Evolutionary conservation across 208 protist species (phyloP).

Genomic region (Acanthamoeba castellanii): DNA sequence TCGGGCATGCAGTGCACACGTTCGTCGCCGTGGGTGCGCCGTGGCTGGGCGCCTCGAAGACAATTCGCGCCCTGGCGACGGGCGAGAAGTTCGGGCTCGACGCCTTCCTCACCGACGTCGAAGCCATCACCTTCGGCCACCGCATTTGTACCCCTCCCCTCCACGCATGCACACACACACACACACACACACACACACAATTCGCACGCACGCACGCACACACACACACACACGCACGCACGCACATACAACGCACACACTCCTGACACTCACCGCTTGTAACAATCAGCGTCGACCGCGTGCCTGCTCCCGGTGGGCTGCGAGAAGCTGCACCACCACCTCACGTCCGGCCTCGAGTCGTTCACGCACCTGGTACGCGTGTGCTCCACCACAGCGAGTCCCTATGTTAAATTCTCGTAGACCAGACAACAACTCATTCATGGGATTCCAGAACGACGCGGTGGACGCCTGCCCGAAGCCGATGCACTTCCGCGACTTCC

Average conservation of each 20-base stretch:
- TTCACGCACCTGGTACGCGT: background rate
- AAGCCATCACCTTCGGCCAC: constrained; percentile 48
- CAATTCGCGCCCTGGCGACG: constrained; percentile 3
- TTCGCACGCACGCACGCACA: background rate
- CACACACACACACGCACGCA: background rate
- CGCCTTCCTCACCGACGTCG: constrained; percentile 10
- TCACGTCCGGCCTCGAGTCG: background rate
- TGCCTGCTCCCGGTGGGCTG: constrained; percentile 11
- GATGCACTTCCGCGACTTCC: background rate
- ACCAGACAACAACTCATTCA: background rate
- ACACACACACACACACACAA: too few species aligned
- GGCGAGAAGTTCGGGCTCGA: constrained; percentile 50
- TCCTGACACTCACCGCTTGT: background rate
- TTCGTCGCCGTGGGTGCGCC: constrained; percentile 73
- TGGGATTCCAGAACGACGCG: background rate
- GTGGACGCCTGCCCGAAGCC: background rate
- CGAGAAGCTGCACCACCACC: constrained; percentile 18
- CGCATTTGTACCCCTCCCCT: background rate
- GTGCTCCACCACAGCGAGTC: too few species aligned
- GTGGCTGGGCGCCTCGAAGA: constrained; percentile 69
- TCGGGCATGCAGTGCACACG: constrained; percentile 56
- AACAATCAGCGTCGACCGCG: background rate
- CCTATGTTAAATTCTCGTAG: too few species aligned
- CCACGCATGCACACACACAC: background rate
- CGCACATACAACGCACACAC: background rate